Conservation (phyloP, 768 basidiomycete species). For the Pleurotus ostreatus region DNA sequence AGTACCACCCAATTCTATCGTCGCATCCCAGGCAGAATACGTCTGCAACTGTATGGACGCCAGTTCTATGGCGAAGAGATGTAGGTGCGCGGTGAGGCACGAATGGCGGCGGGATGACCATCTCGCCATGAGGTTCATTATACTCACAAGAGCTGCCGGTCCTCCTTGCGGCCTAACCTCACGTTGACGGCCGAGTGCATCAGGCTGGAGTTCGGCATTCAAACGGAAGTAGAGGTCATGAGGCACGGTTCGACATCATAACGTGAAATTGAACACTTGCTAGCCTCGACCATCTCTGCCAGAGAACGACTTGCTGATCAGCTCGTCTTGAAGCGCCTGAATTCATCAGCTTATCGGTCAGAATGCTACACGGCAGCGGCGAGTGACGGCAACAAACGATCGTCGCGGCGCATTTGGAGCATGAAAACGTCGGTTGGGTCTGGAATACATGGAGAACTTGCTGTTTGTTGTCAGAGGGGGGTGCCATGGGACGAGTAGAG, state of each 20-base stretch:
- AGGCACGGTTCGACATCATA: background rate
- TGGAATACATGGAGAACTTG: conserved; percentile 60
- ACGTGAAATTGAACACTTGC: conserved; percentile 37
- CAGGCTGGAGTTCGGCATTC: conserved; percentile 40
- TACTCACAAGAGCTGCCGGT: conserved; percentile 64
- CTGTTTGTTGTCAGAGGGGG: conserved; percentile 41
- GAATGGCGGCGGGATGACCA: conserved; percentile 1
- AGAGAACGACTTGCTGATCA: conserved; percentile 83
- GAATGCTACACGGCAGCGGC: background rate
- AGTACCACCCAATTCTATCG: conserved; percentile 78
- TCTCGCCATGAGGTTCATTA: background rate
- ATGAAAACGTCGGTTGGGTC: conserved; percentile 66
- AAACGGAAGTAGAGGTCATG: background rate
- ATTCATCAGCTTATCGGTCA: conserved; percentile 1
- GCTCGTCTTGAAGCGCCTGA: conserved; percentile 77
- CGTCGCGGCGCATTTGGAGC: conserved; percentile 64
- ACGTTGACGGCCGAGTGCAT: conserved; percentile 78
- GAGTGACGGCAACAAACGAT: conserved; percentile 44
- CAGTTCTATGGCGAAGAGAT: conserved; percentile 47
- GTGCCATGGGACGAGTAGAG: conserved; percentile 8
- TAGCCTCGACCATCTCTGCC: conserved; percentile 81
- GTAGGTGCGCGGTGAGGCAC: conserved; percentile 7
- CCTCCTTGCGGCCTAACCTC: conserved; percentile 69
- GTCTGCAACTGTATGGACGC: conserved; percentile 79
- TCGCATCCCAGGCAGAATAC: conserved; percentile 77